Conservation (phyloP, 2,329 filamentous ascomycete species). For the Neopestalotiopsis sp. region DNA sequence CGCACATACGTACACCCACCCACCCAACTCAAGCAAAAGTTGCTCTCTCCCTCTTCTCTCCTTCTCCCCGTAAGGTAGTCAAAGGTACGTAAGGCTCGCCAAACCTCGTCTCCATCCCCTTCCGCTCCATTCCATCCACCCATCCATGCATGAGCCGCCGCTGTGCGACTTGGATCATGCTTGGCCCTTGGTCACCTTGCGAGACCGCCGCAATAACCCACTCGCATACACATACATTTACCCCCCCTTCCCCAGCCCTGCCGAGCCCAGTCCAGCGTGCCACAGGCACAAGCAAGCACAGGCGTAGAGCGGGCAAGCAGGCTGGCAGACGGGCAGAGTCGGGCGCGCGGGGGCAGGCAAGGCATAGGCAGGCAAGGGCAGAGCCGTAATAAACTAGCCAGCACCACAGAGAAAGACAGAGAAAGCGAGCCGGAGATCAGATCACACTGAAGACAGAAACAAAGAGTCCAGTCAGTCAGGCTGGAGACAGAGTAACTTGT, state of each 20-base stretch:
- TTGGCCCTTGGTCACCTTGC: slow-evolving; percentile 3
- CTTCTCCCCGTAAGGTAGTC: neutral
- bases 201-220: neutral
- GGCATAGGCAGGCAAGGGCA: neutral
- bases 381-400: neutral
- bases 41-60: too few relatives aligned
- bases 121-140: slow-evolving; percentile 1
- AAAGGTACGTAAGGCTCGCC: slow-evolving; percentile 13
- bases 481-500: neutral
- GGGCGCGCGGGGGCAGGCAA: neutral
- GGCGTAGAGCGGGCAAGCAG: neutral
- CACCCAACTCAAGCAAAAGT: neutral
- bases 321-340: neutral
- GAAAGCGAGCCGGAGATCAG: neutral
- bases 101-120: neutral
- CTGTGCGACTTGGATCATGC: slow-evolving; percentile 8
- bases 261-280: too few relatives aligned
- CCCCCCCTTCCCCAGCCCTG: neutral
- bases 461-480: neutral
- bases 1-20: neutral
- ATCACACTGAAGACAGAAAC: neutral
- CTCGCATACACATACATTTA: neutral
- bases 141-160: slow-evolving; percentile 3
- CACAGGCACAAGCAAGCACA: too few relatives aligned
- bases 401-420: neutral